Percentiles rank a stretch among this genome's conserved stretches.
Evolutionary conservation across 768 basidiomycete species (phyloP).

Genomic region (Trametes cingulata): DNA sequence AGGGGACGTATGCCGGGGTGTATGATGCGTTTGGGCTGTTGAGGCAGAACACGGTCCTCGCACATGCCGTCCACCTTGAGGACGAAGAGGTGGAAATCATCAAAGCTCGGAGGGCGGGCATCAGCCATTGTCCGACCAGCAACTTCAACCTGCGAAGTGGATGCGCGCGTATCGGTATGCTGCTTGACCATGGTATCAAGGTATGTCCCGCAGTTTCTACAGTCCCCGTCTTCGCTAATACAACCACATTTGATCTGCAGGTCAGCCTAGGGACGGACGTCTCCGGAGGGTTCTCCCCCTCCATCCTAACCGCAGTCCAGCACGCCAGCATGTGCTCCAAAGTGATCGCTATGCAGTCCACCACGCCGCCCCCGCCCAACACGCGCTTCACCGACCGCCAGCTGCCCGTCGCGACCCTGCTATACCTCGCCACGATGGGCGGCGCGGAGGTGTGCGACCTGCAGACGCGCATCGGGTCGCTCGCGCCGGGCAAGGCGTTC

Average conservation of each 20-base stretch:
- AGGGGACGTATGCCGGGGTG: slow-evolving; percentile 67
- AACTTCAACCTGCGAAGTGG: slow-evolving; percentile 93
- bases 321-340: slow-evolving; percentile 83
- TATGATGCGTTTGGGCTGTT: slow-evolving; percentile 83
- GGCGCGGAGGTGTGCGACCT: slow-evolving; percentile 84
- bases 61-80: slow-evolving; percentile 81
- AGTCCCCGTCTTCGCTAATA: background rate
- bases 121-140: slow-evolving; percentile 93
- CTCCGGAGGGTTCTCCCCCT: slow-evolving; percentile 83
- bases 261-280: slow-evolving; percentile 95
- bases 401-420: slow-evolving; percentile 70
- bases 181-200: slow-evolving; percentile 86
- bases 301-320: slow-evolving; percentile 74
- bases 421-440: slow-evolving; percentile 91
- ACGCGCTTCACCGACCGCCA: slow-evolving; percentile 54
- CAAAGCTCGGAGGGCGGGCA: slow-evolving; percentile 61
- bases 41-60: slow-evolving; percentile 78
- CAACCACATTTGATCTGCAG: slow-evolving; percentile 38
- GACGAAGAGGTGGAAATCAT: slow-evolving; percentile 75
- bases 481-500: slow-evolving; percentile 81
- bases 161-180: slow-evolving; percentile 72
- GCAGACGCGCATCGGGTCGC: slow-evolving; percentile 69
- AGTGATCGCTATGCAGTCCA: slow-evolving; percentile 55
- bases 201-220: slow-evolving; percentile 38
- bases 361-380: background rate